phyloP scores from a whole-genome alignment of 805 yeast species.

The Ogataea trehalophila region DNA sequence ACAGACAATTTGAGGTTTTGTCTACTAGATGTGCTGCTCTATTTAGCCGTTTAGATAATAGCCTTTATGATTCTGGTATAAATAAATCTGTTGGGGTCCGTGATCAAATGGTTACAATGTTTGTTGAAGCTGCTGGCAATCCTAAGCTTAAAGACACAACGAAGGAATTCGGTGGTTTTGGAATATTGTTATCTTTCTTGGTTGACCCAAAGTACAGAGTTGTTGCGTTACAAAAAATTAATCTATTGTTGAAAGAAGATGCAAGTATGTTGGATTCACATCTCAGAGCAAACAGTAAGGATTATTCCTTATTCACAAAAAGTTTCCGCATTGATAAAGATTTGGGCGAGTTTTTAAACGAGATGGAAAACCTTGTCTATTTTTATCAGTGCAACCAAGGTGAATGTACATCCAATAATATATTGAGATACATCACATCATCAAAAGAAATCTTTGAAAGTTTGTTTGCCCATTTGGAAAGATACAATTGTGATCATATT shows the following conservation, averaged over 20 bases:
- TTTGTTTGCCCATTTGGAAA: no score
- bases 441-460: no score
- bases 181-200: slow-evolving; percentile 11
- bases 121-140: slow-evolving; percentile 14
- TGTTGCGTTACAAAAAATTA: slow-evolving; percentile 7
- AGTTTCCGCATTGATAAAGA: no score
- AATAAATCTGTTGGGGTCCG: slow-evolving; percentile 4
- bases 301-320: no score
- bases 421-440: no score
- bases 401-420: no score
- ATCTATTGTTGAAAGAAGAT: slow-evolving; percentile 3
- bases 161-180: slow-evolving; percentile 12
- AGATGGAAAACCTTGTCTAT: no score
- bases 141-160: slow-evolving; percentile 4
- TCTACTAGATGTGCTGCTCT: slow-evolving; percentile 13
- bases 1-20: slow-evolving; percentile 11
- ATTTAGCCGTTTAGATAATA: slow-evolving; percentile 7
- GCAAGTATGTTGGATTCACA: slow-evolving; percentile 11
- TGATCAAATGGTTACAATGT: slow-evolving; percentile 10
- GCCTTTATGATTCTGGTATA: slow-evolving; percentile 4
- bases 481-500: no score
- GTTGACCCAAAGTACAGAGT: slow-evolving; percentile 9
- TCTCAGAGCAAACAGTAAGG: neutral
- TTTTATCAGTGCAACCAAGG: no score
- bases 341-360: no score